Percentiles rank a stretch among this genome's conserved stretches.
phyloP scores from a whole-genome alignment of 805 yeast species.

The Lipomyces starkeyi region DNA sequence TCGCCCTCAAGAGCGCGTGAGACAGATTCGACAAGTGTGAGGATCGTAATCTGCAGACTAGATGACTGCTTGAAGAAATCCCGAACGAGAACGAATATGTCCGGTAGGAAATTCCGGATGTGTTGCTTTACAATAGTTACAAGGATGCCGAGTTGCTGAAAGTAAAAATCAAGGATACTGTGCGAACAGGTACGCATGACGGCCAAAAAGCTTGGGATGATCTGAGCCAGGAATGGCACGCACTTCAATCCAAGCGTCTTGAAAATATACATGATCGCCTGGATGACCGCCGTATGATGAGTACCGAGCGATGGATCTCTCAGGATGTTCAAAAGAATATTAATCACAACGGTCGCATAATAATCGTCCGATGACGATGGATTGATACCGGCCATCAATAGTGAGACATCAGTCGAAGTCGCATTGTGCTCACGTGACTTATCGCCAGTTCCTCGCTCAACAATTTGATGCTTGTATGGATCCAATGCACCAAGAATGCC shows the following conservation, averaged over 20 bases:
- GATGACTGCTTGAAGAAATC: constrained; percentile 67
- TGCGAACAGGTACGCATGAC: constrained; percentile 81
- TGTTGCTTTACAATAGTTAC: constrained; percentile 86
- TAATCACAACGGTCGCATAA: constrained; percentile 92
- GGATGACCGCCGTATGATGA: constrained; percentile 92
- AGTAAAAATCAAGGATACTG: constrained; percentile 81
- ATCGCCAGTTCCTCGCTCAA: constrained; percentile 68
- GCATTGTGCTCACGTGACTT: constrained; percentile 70
- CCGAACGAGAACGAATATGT: constrained; percentile 73
- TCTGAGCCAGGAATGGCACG: constrained; percentile 84
- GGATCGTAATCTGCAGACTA: constrained; percentile 75
- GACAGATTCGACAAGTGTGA: constrained; percentile 80
- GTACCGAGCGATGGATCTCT: constrained; percentile 83
- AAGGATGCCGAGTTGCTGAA: constrained; percentile 83
- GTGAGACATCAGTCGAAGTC: constrained; percentile 86
- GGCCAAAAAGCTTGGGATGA: constrained; percentile 82
- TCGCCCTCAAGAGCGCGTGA: constrained; percentile 90
- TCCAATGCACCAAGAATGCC: constrained; percentile 97
- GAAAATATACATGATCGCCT: constrained; percentile 89
- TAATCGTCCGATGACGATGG: constrained; percentile 85
- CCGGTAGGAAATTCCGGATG: constrained; percentile 78
- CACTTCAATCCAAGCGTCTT: constrained; percentile 87
- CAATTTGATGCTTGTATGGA: constrained; percentile 93
- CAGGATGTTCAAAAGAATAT: constrained; percentile 78
- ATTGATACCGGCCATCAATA: constrained; percentile 91